phyloP scores from a whole-genome alignment of 1,284 basidiomycete species.

The Microbotryomycetes sp. region DNA sequence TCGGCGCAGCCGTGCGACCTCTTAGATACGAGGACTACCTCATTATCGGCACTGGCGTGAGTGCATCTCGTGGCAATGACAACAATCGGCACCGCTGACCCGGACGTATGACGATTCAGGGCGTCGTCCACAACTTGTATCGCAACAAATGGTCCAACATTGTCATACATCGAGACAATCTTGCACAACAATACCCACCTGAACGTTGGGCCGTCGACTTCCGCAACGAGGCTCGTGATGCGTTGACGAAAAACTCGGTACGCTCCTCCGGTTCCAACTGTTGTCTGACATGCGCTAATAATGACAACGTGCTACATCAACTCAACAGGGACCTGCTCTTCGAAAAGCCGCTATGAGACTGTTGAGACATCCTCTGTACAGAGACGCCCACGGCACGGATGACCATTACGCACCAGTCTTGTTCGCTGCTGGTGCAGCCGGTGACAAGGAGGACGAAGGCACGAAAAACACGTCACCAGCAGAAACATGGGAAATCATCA shows the following conservation, averaged over 20 bases:
- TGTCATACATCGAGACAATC: constrained; percentile 35
- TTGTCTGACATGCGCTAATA: too few relatives aligned
- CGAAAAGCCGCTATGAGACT: constrained; percentile 31
- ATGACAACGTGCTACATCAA: too few relatives aligned
- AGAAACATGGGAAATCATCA: constrained; percentile 35
- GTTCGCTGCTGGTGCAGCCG: constrained; percentile 35
- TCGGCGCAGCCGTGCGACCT: constrained; percentile 30
- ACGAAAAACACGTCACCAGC: constrained; percentile 28
- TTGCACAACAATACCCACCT: constrained; percentile 32
- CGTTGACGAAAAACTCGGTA: constrained; percentile 28
- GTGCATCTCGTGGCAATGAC: neutral
- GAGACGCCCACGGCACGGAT: constrained; percentile 35
- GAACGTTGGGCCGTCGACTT: constrained; percentile 37
- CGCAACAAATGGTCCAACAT: constrained; percentile 32
- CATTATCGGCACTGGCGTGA: constrained; percentile 32
- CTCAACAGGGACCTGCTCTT: constrained; percentile 24
- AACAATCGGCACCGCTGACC: neutral
- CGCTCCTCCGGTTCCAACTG: neutral
- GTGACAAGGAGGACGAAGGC: constrained; percentile 26
- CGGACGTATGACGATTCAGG: neutral
- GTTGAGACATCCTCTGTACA: constrained; percentile 35
- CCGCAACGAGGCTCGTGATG: constrained; percentile 33
- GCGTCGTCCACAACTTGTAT: constrained; percentile 36
- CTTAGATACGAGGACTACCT: constrained; percentile 32
- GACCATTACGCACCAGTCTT: constrained; percentile 35